Conservation (phyloP, 2,329 filamentous ascomycete genomes). For the Colletotrichum gigasporum region DNA sequence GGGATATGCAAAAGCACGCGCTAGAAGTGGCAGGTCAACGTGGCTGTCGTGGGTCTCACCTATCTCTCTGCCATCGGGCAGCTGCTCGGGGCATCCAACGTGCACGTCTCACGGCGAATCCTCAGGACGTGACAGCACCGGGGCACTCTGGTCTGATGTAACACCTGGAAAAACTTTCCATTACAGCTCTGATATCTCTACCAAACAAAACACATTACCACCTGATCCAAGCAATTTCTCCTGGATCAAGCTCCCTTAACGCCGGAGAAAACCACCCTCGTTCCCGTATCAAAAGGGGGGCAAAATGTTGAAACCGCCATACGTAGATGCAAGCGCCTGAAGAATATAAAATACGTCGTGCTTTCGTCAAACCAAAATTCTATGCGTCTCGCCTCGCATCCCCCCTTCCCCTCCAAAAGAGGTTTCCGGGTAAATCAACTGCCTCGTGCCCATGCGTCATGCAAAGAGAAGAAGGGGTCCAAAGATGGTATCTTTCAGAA, state of each 20-base stretch:
- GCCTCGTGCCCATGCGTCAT: slow-evolving; percentile 16
- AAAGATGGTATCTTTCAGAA: neutral
- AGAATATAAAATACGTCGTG: slow-evolving; percentile 26
- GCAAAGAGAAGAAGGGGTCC: neutral
- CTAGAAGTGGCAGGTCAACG: neutral
- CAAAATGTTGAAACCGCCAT: neutral
- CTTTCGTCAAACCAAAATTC: slow-evolving; percentile 16
- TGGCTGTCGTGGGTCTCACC: slow-evolving; percentile 24
- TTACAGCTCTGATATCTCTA: slow-evolving; percentile 2
- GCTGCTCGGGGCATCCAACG: neutral
- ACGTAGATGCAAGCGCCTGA: slow-evolving; percentile 19
- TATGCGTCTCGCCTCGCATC: slow-evolving; percentile 3
- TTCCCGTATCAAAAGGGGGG: neutral
- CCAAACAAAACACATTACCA: slow-evolving; percentile 2
- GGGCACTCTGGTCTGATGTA: too few species aligned
- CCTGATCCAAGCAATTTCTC: neutral
- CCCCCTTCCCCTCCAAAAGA: neutral
- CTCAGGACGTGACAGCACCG: neutral
- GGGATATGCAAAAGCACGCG: slow-evolving; percentile 1
- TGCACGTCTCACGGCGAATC: slow-evolving; percentile 7
- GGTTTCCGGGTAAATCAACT: neutral
- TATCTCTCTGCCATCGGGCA: neutral
- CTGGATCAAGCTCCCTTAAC: neutral
- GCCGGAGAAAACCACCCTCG: neutral
- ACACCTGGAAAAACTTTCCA: neutral